A percentile compares a stretch with the other conserved stretches of the same genome.
Conservation (phyloP, 441 rosid species). For the Pelargonium citronellum region DNA sequence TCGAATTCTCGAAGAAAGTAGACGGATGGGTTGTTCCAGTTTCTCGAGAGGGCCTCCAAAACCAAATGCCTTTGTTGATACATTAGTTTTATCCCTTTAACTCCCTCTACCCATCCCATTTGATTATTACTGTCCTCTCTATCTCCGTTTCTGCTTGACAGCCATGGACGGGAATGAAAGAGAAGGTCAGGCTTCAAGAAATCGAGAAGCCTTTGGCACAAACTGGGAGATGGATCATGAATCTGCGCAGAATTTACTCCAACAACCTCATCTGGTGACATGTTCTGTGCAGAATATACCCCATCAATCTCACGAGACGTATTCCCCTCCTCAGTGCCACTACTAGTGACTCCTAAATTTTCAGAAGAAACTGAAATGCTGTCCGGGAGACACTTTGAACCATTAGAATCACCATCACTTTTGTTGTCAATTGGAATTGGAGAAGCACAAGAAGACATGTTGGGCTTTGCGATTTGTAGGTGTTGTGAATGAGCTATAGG, state of each 20-base stretch:
- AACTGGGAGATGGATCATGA: constrained; percentile 10
- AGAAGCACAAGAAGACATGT: constrained; percentile 16
- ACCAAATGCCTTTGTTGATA: constrained; percentile 41
- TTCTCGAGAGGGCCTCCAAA: constrained; percentile 46
- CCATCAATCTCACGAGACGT: constrained; percentile 13
- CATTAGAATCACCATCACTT: constrained; percentile 20
- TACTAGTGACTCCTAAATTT: constrained; percentile 21
- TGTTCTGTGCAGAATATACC: constrained; percentile 8
- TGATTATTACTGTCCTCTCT: constrained; percentile 12
- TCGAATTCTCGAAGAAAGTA: constrained; percentile 75
- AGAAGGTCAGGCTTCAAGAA: constrained; percentile 30
- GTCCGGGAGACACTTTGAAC: constrained; percentile 23
- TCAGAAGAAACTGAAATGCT: constrained; percentile 21
- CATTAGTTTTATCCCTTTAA: constrained; percentile 12
- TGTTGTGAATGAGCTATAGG: constrained; percentile 24
- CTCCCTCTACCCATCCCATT: constrained; percentile 12
- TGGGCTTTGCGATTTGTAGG: constrained; percentile 19
- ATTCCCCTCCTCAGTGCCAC: constrained; percentile 17
- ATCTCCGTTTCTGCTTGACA: constrained; percentile 7
- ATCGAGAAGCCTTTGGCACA: constrained; percentile 19
- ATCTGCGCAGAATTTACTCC: constrained; percentile 2
- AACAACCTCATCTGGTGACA: background rate
- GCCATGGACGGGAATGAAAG: constrained; percentile 24
- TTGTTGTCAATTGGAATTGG: constrained; percentile 9
- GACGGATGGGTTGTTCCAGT: constrained; percentile 39